Evolutionary conservation across 192 early-diverging fungal genomes (phyloP).

Genomic region (Allomyces javanicus): DNA sequence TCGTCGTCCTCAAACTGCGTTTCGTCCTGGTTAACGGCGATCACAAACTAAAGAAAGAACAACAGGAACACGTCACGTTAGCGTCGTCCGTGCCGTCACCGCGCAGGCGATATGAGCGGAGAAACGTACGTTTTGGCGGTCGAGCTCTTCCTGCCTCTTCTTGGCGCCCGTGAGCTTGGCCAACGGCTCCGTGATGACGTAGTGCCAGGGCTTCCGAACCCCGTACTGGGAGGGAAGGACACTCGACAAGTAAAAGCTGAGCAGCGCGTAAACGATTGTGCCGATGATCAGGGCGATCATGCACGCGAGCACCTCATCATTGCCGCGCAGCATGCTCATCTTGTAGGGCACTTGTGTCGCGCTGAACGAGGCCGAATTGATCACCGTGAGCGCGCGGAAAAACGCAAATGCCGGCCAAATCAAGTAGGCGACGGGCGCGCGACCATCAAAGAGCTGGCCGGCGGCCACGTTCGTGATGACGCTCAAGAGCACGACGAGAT

Average conservation of each 20-base stretch:
- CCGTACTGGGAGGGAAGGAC: conserved; percentile 47
- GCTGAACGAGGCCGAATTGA: conserved; percentile 29
- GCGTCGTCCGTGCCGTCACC: no score
- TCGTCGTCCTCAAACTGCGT: conserved; percentile 37
- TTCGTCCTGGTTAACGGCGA: conserved; percentile 17
- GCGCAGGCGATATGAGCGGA: not conserved
- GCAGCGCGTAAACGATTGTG: conserved; percentile 20
- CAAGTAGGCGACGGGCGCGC: conserved; percentile 24
- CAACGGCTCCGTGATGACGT: conserved; percentile 15
- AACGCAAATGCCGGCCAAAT: conserved; percentile 59
- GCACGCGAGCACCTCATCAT: conserved; percentile 32
- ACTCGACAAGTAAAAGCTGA: conserved; percentile 20
- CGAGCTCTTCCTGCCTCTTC: conserved; percentile 2
- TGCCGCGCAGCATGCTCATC: conserved; percentile 21
- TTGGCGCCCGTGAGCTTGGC: conserved; percentile 12
- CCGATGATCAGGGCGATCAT: conserved; percentile 32
- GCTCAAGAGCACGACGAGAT: conserved; percentile 41
- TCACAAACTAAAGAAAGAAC: not conserved
- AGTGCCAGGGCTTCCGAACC: conserved; percentile 42
- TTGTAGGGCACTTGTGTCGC: conserved; percentile 23
- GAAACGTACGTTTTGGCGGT: not conserved
- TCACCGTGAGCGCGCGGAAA: conserved; percentile 27
- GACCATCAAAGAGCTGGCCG: conserved; percentile 16
- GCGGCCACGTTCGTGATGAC: conserved; percentile 39
- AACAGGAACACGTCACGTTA: no score